These are phyloP conservation scores for Thelonectria discophora DNA, from an alignment of 2,329 filamentous ascomycete genomes.

Conservation along the genomic window DNA sequence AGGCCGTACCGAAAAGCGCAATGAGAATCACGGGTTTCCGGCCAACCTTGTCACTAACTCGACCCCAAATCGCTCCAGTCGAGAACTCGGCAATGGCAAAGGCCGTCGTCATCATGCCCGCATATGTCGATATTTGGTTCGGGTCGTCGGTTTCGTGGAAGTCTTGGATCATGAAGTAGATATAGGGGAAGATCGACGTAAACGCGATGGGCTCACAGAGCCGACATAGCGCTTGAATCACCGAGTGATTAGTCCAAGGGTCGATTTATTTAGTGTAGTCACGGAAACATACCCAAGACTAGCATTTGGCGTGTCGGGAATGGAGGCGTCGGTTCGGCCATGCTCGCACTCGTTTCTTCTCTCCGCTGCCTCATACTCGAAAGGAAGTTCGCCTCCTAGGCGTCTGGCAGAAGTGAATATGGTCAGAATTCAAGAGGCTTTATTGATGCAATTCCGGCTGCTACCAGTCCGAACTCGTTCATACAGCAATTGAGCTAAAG, in stretches of 20 bases:
- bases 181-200: slow-evolving; percentile 99
- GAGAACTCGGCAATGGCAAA: slow-evolving; percentile 97
- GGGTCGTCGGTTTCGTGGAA: slow-evolving; percentile 85
- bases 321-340: slow-evolving; percentile 34
- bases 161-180: slow-evolving; percentile 96
- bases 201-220: slow-evolving; percentile 99
- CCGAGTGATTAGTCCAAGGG: background rate
- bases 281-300: slow-evolving; percentile 55
- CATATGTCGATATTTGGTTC: slow-evolving; percentile 87
- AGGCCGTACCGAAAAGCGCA: slow-evolving; percentile 87
- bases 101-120: slow-evolving; percentile 93
- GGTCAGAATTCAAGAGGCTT: background rate
- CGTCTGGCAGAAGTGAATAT: background rate
- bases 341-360: background rate
- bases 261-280: background rate
- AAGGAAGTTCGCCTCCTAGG: background rate
- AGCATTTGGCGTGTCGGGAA: slow-evolving; percentile 59
- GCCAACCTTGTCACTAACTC: slow-evolving; percentile 88
- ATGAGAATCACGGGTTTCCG: slow-evolving; percentile 91
- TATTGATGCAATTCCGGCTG: background rate
- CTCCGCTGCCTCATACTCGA: slow-evolving; percentile 5
- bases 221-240: slow-evolving; percentile 78
- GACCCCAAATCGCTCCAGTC: slow-evolving; percentile 91
- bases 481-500: background rate
- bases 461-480: background rate